These are phyloP conservation scores for Zygosaccharomyces bailii DNA, from an alignment of 805 yeast species.

Conservation along the genomic window DNA sequence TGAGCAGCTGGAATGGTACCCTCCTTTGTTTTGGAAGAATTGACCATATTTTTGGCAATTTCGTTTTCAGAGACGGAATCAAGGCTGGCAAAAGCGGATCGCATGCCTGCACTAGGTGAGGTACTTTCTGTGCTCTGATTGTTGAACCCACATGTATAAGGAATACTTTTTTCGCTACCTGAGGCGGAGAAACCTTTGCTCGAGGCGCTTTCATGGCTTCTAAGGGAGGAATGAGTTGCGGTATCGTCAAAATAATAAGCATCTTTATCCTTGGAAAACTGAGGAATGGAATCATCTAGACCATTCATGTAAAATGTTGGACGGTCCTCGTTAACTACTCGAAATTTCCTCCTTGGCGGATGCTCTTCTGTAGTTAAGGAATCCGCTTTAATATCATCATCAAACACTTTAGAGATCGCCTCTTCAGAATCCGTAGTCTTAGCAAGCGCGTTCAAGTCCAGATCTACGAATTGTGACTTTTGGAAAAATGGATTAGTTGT, in stretches of 20 bases:
- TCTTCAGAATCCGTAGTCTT: background rate
- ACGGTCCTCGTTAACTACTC: slow-evolving; percentile 34
- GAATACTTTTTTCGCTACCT: slow-evolving; percentile 3
- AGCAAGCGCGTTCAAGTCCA: background rate
- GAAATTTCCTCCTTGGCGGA: slow-evolving; percentile 19
- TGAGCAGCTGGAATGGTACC: background rate
- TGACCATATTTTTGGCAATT: background rate
- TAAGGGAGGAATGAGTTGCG: slow-evolving; percentile 1
- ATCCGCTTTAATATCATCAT: background rate
- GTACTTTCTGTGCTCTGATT: slow-evolving; percentile 1
- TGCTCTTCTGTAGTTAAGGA: background rate
- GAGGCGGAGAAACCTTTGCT: background rate
- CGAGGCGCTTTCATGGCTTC: slow-evolving; percentile 1
- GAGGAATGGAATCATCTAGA: slow-evolving; percentile 14
- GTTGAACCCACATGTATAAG: background rate
- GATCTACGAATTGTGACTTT: background rate
- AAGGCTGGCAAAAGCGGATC: slow-evolving; percentile 1
- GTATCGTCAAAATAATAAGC: slow-evolving; percentile 7
- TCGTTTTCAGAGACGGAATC: slow-evolving; percentile 6
- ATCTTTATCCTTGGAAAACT: slow-evolving; percentile 1
- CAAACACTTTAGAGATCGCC: background rate
- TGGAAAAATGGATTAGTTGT: background rate
- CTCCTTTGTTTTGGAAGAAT: slow-evolving; percentile 2
- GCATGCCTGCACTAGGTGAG: slow-evolving; percentile 1
- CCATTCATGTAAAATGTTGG: slow-evolving; percentile 28